phyloP scores from a whole-genome alignment of 2,329 filamentous ascomycete genomes.

The Tolypocladium tropicale region DNA sequence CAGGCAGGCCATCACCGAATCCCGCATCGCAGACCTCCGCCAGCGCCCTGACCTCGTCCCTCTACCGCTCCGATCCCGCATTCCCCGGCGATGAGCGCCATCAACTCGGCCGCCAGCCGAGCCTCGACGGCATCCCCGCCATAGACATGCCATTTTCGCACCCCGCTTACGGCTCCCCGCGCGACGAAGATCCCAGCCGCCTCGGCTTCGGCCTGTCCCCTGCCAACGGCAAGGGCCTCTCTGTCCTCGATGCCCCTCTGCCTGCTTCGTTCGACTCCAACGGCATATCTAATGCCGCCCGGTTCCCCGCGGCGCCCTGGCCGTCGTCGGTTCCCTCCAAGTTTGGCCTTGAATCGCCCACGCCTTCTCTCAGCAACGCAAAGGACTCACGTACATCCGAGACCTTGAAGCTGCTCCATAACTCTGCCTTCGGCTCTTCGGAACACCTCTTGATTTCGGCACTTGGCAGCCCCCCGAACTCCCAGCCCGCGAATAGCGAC shows the following conservation, averaged over 20 bases:
- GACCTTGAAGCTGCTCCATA: conserved; percentile 53
- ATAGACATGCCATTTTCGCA: conserved; percentile 51
- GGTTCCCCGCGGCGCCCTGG: conserved; percentile 68
- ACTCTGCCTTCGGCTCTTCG: conserved; percentile 56
- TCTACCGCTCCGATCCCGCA: too few relatives aligned
- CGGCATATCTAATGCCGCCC: conserved; percentile 82
- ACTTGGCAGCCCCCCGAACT: conserved; percentile 35
- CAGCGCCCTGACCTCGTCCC: too few relatives aligned
- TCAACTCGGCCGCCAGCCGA: conserved; percentile 37
- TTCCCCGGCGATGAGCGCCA: conserved; percentile 27
- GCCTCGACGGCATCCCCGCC: conserved; percentile 43
- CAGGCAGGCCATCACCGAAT: conserved; percentile 49
- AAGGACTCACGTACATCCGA: conserved; percentile 53
- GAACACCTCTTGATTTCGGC: conserved; percentile 49
- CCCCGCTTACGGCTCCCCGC: conserved; percentile 71
- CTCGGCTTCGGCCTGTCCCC: conserved; percentile 72
- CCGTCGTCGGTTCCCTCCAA: conserved; percentile 88
- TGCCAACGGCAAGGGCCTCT: conserved; percentile 59
- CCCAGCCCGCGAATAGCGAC: conserved; percentile 42
- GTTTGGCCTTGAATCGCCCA: conserved; percentile 80
- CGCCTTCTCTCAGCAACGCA: conserved; percentile 57
- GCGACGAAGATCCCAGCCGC: conserved; percentile 50
- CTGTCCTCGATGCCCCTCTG: conserved; percentile 84
- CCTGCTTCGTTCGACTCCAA: conserved; percentile 96
- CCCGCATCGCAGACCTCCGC: conserved; percentile 31